Evolutionary conservation across 805 yeast species (phyloP).

Genomic region (Kodamaea fukazawae): DNA sequence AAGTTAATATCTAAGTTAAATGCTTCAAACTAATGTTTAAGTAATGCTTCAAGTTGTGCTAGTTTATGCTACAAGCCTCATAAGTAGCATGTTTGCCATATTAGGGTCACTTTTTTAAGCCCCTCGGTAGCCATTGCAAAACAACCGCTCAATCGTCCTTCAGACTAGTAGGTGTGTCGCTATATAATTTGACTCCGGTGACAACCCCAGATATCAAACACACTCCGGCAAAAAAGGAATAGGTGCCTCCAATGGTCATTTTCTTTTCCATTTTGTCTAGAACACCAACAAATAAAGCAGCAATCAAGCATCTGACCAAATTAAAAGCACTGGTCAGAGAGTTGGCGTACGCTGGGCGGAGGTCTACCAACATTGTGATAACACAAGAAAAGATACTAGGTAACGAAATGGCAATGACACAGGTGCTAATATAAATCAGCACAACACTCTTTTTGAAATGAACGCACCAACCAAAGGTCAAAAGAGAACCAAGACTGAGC

Average conservation of each 20-base stretch:
- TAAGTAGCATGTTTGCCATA: too few relatives aligned
- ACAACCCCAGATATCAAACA: conserved; percentile 15
- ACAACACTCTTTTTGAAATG: conserved; percentile 45
- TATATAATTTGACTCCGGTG: too few relatives aligned
- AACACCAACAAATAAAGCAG: conserved; percentile 69
- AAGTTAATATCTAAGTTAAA: too few relatives aligned
- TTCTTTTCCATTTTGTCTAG: conserved; percentile 55
- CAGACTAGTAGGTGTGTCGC: too few relatives aligned
- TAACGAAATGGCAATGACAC: conserved; percentile 53
- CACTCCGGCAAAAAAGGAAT: conserved; percentile 61
- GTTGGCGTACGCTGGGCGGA: conserved; percentile 66
- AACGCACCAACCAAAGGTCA: conserved; percentile 75
- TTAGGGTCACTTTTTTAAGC: too few relatives aligned
- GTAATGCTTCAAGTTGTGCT: too few relatives aligned
- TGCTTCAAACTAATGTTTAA: too few relatives aligned
- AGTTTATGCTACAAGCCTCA: too few relatives aligned
- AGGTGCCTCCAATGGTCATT: conserved; percentile 72
- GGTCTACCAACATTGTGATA: conserved; percentile 68
- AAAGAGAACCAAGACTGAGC: conserved; percentile 23
- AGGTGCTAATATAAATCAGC: conserved; percentile 56
- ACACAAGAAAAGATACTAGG: conserved; percentile 55
- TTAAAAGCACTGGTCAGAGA: conserved; percentile 73
- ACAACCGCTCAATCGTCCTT: too few relatives aligned
- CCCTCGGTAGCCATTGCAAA: too few relatives aligned
- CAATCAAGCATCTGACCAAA: conserved; percentile 67